Base-by-base conservation (phyloP, 306 rosid genomes). In the Trifolium repens region DNA sequence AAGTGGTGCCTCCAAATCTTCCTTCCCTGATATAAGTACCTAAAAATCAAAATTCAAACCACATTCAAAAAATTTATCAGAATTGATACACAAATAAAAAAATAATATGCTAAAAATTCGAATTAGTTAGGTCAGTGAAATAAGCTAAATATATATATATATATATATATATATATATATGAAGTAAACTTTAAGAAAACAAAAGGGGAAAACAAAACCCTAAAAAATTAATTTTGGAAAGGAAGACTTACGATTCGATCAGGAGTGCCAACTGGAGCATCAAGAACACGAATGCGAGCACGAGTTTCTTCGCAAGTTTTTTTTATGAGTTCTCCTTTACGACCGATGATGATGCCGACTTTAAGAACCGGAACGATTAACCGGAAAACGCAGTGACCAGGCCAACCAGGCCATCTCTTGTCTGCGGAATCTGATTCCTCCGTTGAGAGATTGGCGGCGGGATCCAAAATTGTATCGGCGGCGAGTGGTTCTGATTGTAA, bases 391-490 rank as follows among this genome's bases (percentile, higher is more conserved):
- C 91, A 92, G 81, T 90, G 82, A 4, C 99, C 99, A 0, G 97
- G 98, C 98, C 99, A 96, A 1, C 99, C 99, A 0, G 98, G 98
- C 99, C 99, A 92, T 58, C 81, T 81, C 34, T 86, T 90, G 50
- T 90, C 22, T 81, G 81, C 24, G 16, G 83, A 74, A 2, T 84
- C 84, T 9, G 72, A 50, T 11, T 67, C 69, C 9, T 15, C 72
- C 5, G 54, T 19, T 0, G 80, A 3, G 0, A 61, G 49, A 7
- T 73, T 13, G 44, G 43, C 15, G 57, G 26, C 47, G 74, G 30
- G 42, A 2, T 68, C 57, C 3, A 15, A 27, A 26, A 27, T 11
- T 53, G 65, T 14, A 2, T 71, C 75, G 4, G 44, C 8, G 3
- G 47, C 16, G 6, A 72, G 19, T 8, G 63, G 19, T 8, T 71